These are phyloP conservation scores for Gigaspora rosea DNA, from an alignment of 192 early-diverging fungal genomes.

Conservation along the genomic window DNA sequence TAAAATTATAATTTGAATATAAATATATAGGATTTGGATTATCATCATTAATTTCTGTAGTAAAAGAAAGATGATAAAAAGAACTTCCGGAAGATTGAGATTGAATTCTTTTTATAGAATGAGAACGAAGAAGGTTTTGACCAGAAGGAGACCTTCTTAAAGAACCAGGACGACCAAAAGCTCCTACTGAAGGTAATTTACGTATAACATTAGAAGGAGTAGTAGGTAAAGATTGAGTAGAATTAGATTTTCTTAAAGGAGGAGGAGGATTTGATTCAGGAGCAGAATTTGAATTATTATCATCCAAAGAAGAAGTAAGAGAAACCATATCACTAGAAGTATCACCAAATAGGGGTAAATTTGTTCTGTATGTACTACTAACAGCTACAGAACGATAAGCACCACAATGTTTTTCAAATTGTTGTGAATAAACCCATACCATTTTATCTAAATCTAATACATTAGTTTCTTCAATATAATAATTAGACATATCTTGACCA, in stretches of 20 bases:
- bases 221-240: constrained; percentile 36
- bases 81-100: constrained; percentile 32
- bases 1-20: constrained; percentile 85
- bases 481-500: constrained; percentile 76
- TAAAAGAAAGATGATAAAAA: constrained; percentile 40
- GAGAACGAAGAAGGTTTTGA: neutral
- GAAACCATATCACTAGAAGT: constrained; percentile 30
- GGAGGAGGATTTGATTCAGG: constrained; percentile 31
- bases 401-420: constrained; percentile 74
- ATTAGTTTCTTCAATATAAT: constrained; percentile 78
- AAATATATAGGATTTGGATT: constrained; percentile 66
- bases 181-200: constrained; percentile 36
- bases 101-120: constrained; percentile 32
- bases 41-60: constrained; percentile 42
- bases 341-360: constrained; percentile 44
- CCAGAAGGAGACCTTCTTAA: constrained; percentile 22
- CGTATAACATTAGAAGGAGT: neutral
- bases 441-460: constrained; percentile 70
- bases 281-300: constrained; percentile 32
- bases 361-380: constrained; percentile 50
- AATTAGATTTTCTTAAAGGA: constrained; percentile 40
- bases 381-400: constrained; percentile 78
- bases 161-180: constrained; percentile 38
- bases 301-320: constrained; percentile 21
- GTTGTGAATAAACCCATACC: constrained; percentile 66